Conservation (phyloP, 2,329 filamentous ascomycete genomes). For the Fusarium citri region DNA sequence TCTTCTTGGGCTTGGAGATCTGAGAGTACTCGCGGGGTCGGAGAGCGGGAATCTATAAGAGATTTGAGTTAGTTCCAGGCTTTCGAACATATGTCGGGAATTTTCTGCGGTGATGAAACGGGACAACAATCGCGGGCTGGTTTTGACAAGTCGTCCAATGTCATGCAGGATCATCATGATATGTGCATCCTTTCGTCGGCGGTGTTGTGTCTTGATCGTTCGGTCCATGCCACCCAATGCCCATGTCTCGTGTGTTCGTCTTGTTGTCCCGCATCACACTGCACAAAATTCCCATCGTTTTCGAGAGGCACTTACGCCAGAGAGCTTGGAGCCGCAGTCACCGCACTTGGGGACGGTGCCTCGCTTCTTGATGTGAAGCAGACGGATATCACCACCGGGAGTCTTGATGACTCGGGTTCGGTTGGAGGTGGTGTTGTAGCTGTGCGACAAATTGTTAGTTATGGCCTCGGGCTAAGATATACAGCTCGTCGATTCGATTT, state of each 20-base stretch:
- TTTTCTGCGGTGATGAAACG: slow-evolving; percentile 17
- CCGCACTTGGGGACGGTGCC: slow-evolving; percentile 98
- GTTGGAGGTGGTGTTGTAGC: slow-evolving; percentile 99
- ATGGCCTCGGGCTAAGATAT: slow-evolving; percentile 23
- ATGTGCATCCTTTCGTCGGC: not conserved
- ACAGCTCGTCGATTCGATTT: slow-evolving; percentile 28
- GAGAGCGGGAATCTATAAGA: slow-evolving; percentile 85
- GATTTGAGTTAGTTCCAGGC: slow-evolving; percentile 28
- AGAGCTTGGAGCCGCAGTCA: slow-evolving; percentile 98
- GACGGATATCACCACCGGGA: slow-evolving; percentile 92
- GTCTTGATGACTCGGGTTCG: slow-evolving; percentile 96
- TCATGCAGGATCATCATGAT: not conserved
- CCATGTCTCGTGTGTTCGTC: slow-evolving; percentile 19
- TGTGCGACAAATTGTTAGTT: slow-evolving; percentile 54
- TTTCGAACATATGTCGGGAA: not conserved
- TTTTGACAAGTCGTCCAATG: not conserved
- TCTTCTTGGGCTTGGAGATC: slow-evolving; percentile 99
- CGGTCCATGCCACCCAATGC: slow-evolving; percentile 6
- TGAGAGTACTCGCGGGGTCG: slow-evolving; percentile 97
- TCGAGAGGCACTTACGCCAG: slow-evolving; percentile 81
- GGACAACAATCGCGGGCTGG: slow-evolving; percentile 2
- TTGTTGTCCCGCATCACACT: slow-evolving; percentile 28
- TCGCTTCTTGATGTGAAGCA: slow-evolving; percentile 99
- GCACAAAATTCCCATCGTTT: slow-evolving; percentile 23
- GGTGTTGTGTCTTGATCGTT: not conserved